Evolutionary conservation across 805 yeast species (phyloP).

Genomic region (Candida morakotiae): DNA sequence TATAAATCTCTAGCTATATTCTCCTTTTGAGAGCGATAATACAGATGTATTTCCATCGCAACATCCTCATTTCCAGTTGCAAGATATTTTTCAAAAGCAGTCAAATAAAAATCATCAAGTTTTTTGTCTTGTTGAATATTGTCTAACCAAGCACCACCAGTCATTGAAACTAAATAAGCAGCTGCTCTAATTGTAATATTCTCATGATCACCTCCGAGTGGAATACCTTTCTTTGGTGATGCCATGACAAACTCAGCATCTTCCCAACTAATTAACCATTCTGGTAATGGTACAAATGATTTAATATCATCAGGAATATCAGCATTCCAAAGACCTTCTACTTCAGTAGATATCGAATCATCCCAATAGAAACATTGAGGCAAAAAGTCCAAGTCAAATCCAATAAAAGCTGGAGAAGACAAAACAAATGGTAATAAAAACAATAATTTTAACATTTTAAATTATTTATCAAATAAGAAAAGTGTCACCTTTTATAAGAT

Average conservation of each 20-base stretch:
- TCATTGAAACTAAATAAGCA: background rate
- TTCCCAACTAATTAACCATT: background rate
- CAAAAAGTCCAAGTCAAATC: background rate
- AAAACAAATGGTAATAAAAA: background rate
- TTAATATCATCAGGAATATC: background rate
- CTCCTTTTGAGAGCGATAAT: too few relatives aligned
- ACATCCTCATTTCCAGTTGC: background rate
- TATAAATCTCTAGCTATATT: too few relatives aligned
- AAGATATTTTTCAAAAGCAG: background rate
- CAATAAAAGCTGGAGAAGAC: background rate
- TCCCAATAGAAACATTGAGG: background rate
- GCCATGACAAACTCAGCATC: background rate
- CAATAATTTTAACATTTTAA: background rate
- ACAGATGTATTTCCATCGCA: background rate
- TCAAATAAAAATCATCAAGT: background rate
- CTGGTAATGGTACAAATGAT: background rate
- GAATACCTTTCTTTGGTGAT: background rate
- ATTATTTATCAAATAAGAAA: too few relatives aligned
- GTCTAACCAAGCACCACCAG: background rate
- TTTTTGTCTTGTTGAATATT: background rate
- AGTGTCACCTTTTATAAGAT: too few relatives aligned
- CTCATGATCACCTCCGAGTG: background rate
- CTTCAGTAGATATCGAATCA: background rate
- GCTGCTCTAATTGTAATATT: background rate
- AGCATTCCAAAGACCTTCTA: background rate